phyloP scores from a whole-genome alignment of 1,139 yeast genomes.

The Pichia sp. region DNA sequence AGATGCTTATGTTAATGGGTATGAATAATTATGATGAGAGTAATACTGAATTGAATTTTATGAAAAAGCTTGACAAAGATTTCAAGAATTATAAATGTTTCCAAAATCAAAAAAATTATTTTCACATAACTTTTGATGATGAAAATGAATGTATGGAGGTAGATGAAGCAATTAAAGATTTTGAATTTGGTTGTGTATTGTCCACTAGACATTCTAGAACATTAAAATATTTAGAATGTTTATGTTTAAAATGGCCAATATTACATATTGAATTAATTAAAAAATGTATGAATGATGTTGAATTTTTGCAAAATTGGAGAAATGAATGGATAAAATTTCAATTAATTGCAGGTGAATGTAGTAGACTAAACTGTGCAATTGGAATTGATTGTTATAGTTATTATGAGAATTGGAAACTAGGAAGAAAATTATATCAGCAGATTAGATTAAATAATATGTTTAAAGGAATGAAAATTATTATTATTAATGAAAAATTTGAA shows the following conservation, averaged over 20 bases:
- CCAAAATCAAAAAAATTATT: slow-evolving; percentile 43
- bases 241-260: slow-evolving; percentile 90
- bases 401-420: slow-evolving; percentile 15
- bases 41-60: neutral
- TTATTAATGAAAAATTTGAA: slow-evolving; percentile 7
- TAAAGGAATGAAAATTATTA: slow-evolving; percentile 30
- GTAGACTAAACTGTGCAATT: slow-evolving; percentile 27
- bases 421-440: slow-evolving; percentile 32
- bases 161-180: slow-evolving; percentile 12
- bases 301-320: slow-evolving; percentile 23
- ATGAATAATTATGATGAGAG: neutral
- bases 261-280: slow-evolving; percentile 53
- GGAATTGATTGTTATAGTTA: slow-evolving; percentile 41
- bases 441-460: slow-evolving; percentile 37
- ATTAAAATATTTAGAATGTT: slow-evolving; percentile 71
- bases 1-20: neutral
- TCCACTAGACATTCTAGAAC: slow-evolving; percentile 56
- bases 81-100: slow-evolving; percentile 7
- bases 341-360: slow-evolving; percentile 66
- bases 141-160: slow-evolving; percentile 12
- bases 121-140: slow-evolving; percentile 29
- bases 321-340: slow-evolving; percentile 48
- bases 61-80: neutral
- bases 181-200: slow-evolving; percentile 58
- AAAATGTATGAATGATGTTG: slow-evolving; percentile 39